Conservation (phyloP, 345 rosid genomes). For the Sonneratia caseolaris region DNA sequence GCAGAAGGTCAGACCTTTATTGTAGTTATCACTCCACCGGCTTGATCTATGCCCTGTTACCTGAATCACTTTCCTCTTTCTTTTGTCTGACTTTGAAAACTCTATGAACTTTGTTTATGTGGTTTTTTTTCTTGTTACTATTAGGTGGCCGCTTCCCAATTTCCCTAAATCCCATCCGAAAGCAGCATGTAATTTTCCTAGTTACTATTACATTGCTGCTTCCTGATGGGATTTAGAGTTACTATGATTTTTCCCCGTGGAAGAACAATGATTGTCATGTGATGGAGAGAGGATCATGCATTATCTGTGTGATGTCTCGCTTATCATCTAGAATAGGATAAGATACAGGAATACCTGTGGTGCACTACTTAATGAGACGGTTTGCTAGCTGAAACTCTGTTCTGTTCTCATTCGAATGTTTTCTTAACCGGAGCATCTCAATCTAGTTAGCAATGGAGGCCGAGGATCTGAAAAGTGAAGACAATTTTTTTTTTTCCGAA, state of each 20-base stretch:
- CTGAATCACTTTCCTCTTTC: not conserved
- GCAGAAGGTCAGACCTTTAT: constrained; percentile 44
- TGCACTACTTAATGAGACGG: not conserved
- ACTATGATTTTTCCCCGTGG: not conserved
- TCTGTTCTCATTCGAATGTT: not conserved
- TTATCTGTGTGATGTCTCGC: not conserved
- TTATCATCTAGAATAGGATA: not conserved
- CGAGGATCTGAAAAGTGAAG: too few relatives aligned
- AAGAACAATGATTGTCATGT: not conserved
- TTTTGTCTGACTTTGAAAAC: not conserved
- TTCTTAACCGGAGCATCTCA: too few relatives aligned
- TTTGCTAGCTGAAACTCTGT: not conserved
- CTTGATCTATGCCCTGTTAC: not conserved
- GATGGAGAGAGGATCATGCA: not conserved
- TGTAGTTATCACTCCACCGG: not conserved
- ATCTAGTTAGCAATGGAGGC: too few relatives aligned
- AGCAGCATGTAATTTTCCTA: too few relatives aligned
- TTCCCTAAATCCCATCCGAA: too few relatives aligned
- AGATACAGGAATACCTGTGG: not conserved
- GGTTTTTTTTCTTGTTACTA: not conserved
- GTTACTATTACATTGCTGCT: too few relatives aligned
- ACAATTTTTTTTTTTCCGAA: not conserved
- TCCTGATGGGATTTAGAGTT: not conserved
- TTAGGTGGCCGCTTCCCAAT: not conserved
- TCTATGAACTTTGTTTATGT: not conserved